Conservation (phyloP, 352 stramenopile genomes). For the Phytophthora podocarpi region DNA sequence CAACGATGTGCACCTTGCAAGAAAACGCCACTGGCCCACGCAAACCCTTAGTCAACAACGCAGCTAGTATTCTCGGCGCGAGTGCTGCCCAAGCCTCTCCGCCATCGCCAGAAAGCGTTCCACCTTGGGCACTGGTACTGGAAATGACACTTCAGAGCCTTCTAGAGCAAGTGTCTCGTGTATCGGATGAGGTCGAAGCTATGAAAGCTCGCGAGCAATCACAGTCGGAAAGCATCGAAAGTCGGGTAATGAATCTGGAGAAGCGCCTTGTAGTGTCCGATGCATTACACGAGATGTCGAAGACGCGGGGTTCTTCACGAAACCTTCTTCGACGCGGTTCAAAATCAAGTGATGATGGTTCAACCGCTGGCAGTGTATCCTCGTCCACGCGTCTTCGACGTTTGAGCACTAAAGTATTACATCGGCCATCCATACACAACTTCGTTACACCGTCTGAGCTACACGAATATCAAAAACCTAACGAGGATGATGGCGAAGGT, state of each 20-base stretch:
- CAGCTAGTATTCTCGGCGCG: neutral
- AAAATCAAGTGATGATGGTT: conserved; percentile 6
- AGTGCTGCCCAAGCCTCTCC: neutral
- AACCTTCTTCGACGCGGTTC: conserved; percentile 25
- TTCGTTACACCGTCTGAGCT: conserved; percentile 67
- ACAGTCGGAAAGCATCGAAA: conserved; percentile 49
- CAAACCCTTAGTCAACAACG: neutral
- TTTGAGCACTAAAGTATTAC: conserved; percentile 14
- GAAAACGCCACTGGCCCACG: conserved; percentile 12
- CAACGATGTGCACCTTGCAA: conserved; percentile 19
- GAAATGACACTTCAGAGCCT: conserved; percentile 61
- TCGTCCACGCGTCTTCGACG: neutral
- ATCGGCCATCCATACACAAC: conserved; percentile 57
- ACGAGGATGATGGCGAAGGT: conserved; percentile 24
- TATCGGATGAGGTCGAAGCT: conserved; percentile 60
- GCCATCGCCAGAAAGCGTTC: conserved; percentile 21
- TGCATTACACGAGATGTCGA: conserved; percentile 57
- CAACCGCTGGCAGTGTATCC: conserved; percentile 6
- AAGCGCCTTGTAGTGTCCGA: conserved; percentile 49
- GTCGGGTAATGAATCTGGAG: conserved; percentile 50
- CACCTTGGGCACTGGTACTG: conserved; percentile 57
- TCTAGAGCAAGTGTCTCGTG: conserved; percentile 51
- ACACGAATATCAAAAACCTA: conserved; percentile 53
- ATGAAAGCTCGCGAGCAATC: conserved; percentile 51
- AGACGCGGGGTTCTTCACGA: conserved; percentile 14